Evolutionary conservation across 2,329 filamentous ascomycete genomes (phyloP).

Genomic region (Colletotrichum endophyticum): DNA sequence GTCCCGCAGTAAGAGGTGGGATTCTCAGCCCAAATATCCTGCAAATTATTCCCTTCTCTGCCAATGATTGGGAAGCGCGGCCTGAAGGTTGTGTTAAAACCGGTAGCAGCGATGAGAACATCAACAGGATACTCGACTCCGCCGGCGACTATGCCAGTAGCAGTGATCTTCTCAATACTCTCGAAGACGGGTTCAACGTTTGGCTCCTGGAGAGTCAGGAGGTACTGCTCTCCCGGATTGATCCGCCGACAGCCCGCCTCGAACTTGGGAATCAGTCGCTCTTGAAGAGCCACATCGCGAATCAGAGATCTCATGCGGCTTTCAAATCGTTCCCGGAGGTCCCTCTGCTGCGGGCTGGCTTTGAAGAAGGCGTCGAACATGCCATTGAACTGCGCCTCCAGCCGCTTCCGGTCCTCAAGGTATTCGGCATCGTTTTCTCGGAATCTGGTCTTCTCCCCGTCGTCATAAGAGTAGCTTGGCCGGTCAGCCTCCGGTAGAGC

Average conservation of each 20-base stretch:
- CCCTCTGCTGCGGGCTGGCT: background rate
- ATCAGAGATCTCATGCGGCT: background rate
- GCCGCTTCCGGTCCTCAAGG: background rate
- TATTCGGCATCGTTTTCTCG: background rate
- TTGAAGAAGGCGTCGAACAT: background rate
- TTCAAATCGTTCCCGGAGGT: background rate
- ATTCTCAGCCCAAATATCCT: background rate
- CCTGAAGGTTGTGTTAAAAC: background rate
- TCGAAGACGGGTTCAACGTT: background rate
- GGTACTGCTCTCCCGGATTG: background rate
- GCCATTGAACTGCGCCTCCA: background rate
- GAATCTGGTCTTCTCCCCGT: background rate
- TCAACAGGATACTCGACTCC: background rate
- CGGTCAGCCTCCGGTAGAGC: background rate
- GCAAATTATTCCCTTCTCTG: background rate
- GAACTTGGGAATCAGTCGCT: background rate
- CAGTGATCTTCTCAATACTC: background rate
- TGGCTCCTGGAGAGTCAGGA: background rate
- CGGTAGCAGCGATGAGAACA: background rate
- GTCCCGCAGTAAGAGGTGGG: background rate
- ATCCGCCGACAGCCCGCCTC: background rate
- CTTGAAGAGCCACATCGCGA: background rate
- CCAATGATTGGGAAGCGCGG: background rate
- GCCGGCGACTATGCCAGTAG: background rate
- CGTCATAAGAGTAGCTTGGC: background rate